Base-by-base conservation (phyloP, 1,284 basidiomycete species). In the Sanguinoderma infundibulare region DNA sequence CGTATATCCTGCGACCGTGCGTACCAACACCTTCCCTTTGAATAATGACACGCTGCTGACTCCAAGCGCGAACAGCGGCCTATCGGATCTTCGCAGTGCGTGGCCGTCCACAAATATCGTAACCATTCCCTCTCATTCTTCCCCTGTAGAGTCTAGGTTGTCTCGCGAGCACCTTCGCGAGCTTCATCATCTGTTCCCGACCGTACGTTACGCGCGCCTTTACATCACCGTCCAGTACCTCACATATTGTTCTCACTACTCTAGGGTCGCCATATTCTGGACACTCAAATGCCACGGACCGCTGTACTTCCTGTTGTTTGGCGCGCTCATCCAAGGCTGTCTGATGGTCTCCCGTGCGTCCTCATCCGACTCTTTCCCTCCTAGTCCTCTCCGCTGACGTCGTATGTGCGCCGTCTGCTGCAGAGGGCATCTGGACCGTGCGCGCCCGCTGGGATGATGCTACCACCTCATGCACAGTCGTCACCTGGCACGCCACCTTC, bases 41-140 rank as follows among this genome's bases (percentile, higher is more conserved):
- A 1, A 9, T n/a, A 20, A 5, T 49, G 4, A 22, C 3, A 17
- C 30, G 40, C 26, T 14, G 10, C 24, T 22, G 15, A 26, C 12
- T 17, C 3, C 14, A 12, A 14, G 20, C 5, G 3, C 12, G 8
- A 8, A 28, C 34, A 64, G 63, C 34, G 9, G 53, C 60, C 1
- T 64, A 64, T 28, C 40, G 57, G 38, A 34, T 39, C 0, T 64
- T 59, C 36, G 63, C 63, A 3, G 63, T 64, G 14, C n/a, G 63
- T 35, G 14, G 1, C 44, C 1, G 14, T 9, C 6, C 26, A 2
- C 32, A n/a, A 12, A 0, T 32, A 1, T 10, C 32, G 2, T 2
- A 5, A 5, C 17, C 22, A 24, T n/a, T 14, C 3, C 5, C 2
- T 2, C 26, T 46, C 38, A 42, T 32, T 1, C 9, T 20, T 15